Conservation (phyloP, 345 rosid species). For the Rhizophora apiculata region DNA sequence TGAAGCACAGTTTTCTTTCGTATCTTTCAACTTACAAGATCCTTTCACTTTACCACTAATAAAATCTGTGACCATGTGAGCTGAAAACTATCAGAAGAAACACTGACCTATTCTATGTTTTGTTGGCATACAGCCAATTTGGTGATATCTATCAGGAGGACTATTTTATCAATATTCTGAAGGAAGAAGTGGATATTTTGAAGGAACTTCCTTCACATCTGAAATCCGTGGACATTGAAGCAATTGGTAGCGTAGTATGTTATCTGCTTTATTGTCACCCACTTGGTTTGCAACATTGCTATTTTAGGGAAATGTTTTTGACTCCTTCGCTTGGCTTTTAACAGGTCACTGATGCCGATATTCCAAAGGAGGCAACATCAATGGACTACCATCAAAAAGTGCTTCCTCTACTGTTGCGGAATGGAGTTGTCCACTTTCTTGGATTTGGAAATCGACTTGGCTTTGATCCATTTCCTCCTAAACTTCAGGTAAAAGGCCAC, state of each 20-base stretch:
- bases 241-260: slow-evolving; percentile 61
- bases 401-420: slow-evolving; percentile 54
- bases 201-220: slow-evolving; percentile 75
- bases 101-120: slow-evolving; percentile 10
- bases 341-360: slow-evolving; percentile 84
- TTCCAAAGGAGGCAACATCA: slow-evolving; percentile 79
- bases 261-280: slow-evolving; percentile 7
- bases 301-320: not conserved
- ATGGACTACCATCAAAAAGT: slow-evolving; percentile 51
- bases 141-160: slow-evolving; percentile 82
- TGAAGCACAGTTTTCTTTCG: not conserved
- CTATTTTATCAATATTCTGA: slow-evolving; percentile 47
- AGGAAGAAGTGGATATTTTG: slow-evolving; percentile 59
- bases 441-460: slow-evolving; percentile 93
- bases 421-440: slow-evolving; percentile 73
- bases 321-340: slow-evolving; percentile 10
- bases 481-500: slow-evolving; percentile 59
- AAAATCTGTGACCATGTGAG: too few relatives aligned
- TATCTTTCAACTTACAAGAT: not conserved
- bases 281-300: not conserved
- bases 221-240: slow-evolving; percentile 53
- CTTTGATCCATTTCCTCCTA: slow-evolving; percentile 71
- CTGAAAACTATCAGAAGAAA: not conserved
- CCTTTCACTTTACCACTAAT: too few relatives aligned
- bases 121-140: slow-evolving; percentile 61